These are phyloP conservation scores for Suillus subaureus DNA, from an alignment of 768 basidiomycete genomes.

Conservation along the genomic window DNA sequence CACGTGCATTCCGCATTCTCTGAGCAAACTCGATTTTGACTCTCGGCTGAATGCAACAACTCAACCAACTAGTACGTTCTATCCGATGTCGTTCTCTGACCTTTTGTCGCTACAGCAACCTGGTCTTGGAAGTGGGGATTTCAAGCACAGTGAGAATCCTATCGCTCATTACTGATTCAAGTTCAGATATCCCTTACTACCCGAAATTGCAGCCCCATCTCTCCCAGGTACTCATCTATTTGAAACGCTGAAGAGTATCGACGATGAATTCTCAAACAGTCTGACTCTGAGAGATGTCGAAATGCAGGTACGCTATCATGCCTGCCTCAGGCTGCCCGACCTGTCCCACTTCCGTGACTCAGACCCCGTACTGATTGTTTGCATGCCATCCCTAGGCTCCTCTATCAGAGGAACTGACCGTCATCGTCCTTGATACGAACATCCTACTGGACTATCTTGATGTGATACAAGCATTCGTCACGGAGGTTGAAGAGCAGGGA, in stretches of 20 bases:
- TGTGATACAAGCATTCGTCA: constrained; percentile 62
- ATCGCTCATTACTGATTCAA: background rate
- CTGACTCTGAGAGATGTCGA: constrained; percentile 52
- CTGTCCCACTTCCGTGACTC: background rate
- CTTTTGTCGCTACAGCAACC: background rate
- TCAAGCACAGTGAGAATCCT: constrained; percentile 2
- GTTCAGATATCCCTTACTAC: background rate
- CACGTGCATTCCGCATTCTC: background rate
- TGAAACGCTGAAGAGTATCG: constrained; percentile 52
- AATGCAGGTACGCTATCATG: constrained; percentile 58
- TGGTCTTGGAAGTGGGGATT: constrained; percentile 3
- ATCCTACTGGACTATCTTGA: constrained; percentile 71
- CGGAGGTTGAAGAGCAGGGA: constrained; percentile 52
- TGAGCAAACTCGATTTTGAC: background rate
- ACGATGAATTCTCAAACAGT: constrained; percentile 52
- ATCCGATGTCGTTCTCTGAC: constrained; percentile 9
- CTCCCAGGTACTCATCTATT: constrained; percentile 19
- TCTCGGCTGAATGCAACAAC: background rate
- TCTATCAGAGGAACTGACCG: constrained; percentile 42
- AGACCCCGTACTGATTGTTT: constrained; percentile 2
- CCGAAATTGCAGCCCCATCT: constrained; percentile 5
- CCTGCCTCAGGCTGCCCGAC: background rate
- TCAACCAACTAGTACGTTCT: constrained; percentile 9
- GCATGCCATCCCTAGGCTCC: constrained; percentile 37
- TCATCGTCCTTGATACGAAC: constrained; percentile 79